phyloP scores from a whole-genome alignment of 2,329 filamentous ascomycete species.

The Grosmannia penicillata region DNA sequence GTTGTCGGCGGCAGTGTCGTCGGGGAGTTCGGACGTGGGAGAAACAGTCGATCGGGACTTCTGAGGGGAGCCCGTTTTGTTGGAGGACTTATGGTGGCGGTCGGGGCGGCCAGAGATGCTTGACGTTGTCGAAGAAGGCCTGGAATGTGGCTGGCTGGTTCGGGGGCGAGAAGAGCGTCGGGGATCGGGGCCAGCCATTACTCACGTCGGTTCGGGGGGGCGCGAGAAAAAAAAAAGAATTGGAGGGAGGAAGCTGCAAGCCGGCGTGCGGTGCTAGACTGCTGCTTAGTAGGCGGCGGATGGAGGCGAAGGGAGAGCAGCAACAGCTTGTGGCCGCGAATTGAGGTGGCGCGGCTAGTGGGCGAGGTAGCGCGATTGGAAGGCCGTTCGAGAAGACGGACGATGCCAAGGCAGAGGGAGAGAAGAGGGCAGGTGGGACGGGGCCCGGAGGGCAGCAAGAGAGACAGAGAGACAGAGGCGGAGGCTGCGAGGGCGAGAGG shows the following conservation, averaged over 20 bases:
- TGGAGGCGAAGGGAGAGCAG: neutral
- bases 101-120: constrained; percentile 61
- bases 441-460: neutral
- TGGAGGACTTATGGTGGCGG: constrained; percentile 54
- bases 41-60: constrained; percentile 64
- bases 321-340: neutral
- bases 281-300: neutral
- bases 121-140: constrained; percentile 65
- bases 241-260: no score
- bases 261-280: neutral
- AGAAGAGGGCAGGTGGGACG: neutral
- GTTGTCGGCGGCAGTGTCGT: constrained; percentile 49
- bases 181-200: constrained; percentile 52
- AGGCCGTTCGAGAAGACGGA: neutral
- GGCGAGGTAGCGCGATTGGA: neutral
- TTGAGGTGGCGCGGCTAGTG: neutral
- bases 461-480: neutral
- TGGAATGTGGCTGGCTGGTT: constrained; percentile 58
- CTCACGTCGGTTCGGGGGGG: constrained; percentile 17
- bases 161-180: constrained; percentile 88
- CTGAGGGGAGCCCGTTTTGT: constrained; percentile 57
- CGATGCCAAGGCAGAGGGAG: neutral
- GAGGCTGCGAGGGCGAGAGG: neutral
- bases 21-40: constrained; percentile 52
- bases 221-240: neutral